Conservation (phyloP, 2,329 filamentous ascomycete species). For the Calonectria honghensis region DNA sequence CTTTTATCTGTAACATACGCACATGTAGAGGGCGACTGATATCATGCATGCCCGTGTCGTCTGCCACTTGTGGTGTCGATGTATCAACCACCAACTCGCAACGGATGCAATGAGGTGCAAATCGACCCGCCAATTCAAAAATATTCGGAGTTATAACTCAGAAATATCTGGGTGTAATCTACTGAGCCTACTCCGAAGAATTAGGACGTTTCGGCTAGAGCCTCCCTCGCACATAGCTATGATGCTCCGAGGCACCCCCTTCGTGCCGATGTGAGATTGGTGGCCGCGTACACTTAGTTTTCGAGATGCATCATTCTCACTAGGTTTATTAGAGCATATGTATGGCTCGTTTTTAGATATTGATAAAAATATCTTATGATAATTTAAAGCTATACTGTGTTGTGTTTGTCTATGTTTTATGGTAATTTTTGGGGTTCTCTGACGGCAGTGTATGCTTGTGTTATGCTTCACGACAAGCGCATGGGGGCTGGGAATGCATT, state of each 20-base stretch:
- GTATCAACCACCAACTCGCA: constrained; percentile 66
- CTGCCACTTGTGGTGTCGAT: constrained; percentile 98
- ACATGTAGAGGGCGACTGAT: constrained; percentile 99
- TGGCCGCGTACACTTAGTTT: neutral
- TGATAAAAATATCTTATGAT: neutral
- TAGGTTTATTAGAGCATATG: neutral
- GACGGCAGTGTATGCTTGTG: neutral
- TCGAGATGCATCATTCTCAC: neutral
- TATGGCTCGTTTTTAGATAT: neutral
- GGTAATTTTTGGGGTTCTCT: neutral
- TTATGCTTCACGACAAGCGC: neutral
- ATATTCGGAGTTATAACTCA: neutral
- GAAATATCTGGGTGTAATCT: neutral
- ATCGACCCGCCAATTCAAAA: neutral
- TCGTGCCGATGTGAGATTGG: neutral
- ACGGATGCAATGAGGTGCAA: neutral
- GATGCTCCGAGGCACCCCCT: neutral
- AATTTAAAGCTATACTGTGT: neutral
- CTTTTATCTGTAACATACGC: constrained; percentile 72
- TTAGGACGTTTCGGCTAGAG: neutral
- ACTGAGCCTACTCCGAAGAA: neutral
- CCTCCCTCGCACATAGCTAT: neutral
- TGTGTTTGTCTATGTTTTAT: neutral
- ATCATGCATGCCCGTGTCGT: constrained; percentile 98
- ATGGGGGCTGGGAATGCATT: neutral